Evolutionary conservation across 2,329 filamentous ascomycete species (phyloP).

Genomic region (Fusarium phyllophilum): DNA sequence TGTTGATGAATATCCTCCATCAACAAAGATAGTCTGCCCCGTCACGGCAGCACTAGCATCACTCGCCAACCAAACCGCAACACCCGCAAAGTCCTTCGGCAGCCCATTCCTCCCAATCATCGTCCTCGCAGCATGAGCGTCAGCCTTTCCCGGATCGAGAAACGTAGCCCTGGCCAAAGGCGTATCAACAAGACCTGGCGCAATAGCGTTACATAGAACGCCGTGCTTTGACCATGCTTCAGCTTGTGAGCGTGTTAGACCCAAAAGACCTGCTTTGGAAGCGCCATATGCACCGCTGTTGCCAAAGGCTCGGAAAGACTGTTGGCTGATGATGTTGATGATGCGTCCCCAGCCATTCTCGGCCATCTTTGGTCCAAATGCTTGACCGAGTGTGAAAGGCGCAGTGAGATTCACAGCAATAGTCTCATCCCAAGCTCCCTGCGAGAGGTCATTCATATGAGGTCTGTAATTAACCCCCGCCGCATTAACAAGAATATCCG

Average conservation of each 20-base stretch:
- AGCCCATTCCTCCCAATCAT: slow-evolving; percentile 48
- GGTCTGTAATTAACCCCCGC: slow-evolving; percentile 46
- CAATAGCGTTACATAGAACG: slow-evolving; percentile 49
- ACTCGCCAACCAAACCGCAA: slow-evolving; percentile 46
- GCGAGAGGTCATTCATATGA: slow-evolving; percentile 44
- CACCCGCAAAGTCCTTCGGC: slow-evolving; percentile 47
- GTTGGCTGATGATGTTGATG: slow-evolving; percentile 49
- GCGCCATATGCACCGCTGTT: slow-evolving; percentile 50
- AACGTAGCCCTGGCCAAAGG: slow-evolving; percentile 40
- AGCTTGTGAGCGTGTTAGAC: slow-evolving; percentile 48
- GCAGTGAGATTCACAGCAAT: slow-evolving; percentile 49
- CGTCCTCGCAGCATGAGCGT: slow-evolving; percentile 42
- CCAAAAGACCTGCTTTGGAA: slow-evolving; percentile 46
- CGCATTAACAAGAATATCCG: slow-evolving; percentile 49
- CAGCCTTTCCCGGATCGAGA: slow-evolving; percentile 30
- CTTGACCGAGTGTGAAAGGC: slow-evolving; percentile 46
- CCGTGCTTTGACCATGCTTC: slow-evolving; percentile 49
- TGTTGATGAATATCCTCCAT: slow-evolving; percentile 48
- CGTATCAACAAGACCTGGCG: slow-evolving; percentile 47
- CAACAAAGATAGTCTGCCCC: slow-evolving; percentile 49
- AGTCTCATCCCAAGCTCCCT: slow-evolving; percentile 45
- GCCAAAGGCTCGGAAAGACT: slow-evolving; percentile 46
- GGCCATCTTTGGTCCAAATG: slow-evolving; percentile 48
- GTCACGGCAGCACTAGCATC: slow-evolving; percentile 47
- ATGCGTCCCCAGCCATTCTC: slow-evolving; percentile 46